A percentile compares a stretch with the other conserved stretches of the same genome.
Conservation (phyloP, 768 basidiomycete genomes). For the Tylopilus subfusipes region DNA sequence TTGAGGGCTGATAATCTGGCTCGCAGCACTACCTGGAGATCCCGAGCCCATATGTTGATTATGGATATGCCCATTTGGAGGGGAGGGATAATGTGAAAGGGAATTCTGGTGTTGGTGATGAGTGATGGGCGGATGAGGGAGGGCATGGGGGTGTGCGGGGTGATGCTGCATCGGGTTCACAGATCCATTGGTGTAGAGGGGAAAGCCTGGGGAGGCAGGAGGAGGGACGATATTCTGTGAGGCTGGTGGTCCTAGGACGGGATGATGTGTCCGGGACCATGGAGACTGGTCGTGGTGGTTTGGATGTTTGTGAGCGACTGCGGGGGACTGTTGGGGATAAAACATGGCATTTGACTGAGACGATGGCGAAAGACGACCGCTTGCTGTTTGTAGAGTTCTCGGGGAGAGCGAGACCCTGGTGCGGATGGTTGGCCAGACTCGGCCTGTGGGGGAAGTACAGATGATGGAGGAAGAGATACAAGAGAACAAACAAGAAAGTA, state of each 20-base stretch:
- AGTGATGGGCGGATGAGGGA: constrained; percentile 47
- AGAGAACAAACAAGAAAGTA: constrained; percentile 18
- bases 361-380: constrained; percentile 3
- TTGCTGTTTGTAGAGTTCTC: constrained; percentile 4
- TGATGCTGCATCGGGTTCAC: constrained; percentile 62
- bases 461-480: constrained; percentile 1
- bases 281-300: constrained; percentile 73
- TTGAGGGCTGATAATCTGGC: constrained; percentile 71
- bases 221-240: constrained; percentile 53
- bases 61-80: constrained; percentile 65
- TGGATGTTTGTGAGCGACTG: constrained; percentile 71
- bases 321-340: constrained; percentile 82
- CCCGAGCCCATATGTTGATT: constrained; percentile 56
- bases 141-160: constrained; percentile 51
- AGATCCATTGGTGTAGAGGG: constrained; percentile 69
- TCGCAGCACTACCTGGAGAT: constrained; percentile 51
- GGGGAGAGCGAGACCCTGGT: constrained; percentile 8
- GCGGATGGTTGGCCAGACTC: background rate
- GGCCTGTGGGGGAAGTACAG: constrained; percentile 6
- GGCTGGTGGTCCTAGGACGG: constrained; percentile 44
- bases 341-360: constrained; percentile 59
- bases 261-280: constrained; percentile 65
- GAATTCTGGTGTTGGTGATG: constrained; percentile 82
- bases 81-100: constrained; percentile 72
- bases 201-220: constrained; percentile 70